Conservation (phyloP, 148 eudicot genomes). For the Gaultheria prostrata region DNA sequence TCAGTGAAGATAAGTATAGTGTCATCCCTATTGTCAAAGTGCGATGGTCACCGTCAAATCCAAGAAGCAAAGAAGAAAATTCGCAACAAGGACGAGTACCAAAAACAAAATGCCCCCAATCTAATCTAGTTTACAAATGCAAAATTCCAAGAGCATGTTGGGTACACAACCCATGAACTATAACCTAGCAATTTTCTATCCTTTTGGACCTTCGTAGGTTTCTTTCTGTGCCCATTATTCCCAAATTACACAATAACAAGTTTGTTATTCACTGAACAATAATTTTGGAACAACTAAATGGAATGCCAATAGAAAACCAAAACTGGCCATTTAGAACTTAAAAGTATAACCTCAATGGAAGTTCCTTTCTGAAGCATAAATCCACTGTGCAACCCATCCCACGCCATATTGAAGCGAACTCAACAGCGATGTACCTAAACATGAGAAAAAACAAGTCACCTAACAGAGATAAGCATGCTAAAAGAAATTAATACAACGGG, state of each 20-base stretch:
- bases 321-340: not conserved
- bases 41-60: not conserved
- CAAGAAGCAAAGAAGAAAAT: not conserved
- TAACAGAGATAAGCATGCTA: constrained; percentile 3
- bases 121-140: not conserved
- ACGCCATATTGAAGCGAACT: constrained; percentile 99
- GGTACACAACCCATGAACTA: not conserved
- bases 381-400: constrained; percentile 93
- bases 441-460: constrained; percentile 6
- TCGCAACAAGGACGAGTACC: not conserved
- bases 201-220: not conserved
- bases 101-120: not conserved
- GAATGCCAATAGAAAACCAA: not conserved
- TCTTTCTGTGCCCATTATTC: not conserved
- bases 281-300: not conserved
- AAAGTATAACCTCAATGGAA: constrained; percentile 72
- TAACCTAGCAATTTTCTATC: not conserved
- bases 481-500: not conserved
- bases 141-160: not conserved
- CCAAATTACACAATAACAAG: not conserved
- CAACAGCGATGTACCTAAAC: constrained; percentile 94
- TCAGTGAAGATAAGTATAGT: not conserved
- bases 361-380: constrained; percentile 82
- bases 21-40: not conserved
- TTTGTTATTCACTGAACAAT: not conserved